These are phyloP conservation scores for Telfairia occidentalis DNA, from an alignment of 331 rosid species.

Conservation along the genomic window DNA sequence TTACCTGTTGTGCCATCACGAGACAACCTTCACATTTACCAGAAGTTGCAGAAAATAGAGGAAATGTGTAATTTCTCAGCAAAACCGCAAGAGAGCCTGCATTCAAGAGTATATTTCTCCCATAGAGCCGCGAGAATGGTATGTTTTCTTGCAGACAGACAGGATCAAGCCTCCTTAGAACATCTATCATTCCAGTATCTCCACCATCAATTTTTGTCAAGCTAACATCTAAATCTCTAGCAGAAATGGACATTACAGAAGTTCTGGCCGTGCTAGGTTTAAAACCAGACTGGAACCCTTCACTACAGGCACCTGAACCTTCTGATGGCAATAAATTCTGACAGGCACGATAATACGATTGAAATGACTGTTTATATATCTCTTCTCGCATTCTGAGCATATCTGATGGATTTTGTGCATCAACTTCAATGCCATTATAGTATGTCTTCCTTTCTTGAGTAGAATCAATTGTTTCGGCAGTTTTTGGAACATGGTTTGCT, in stretches of 20 bases:
- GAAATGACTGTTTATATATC: constrained; percentile 63
- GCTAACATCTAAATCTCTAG: constrained; percentile 60
- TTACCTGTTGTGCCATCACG: constrained; percentile 94
- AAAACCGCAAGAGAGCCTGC: constrained; percentile 59
- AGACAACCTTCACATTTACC: constrained; percentile 81
- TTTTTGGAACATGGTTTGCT: constrained; percentile 40
- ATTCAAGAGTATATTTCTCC: constrained; percentile 61
- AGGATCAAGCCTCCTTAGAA: constrained; percentile 83
- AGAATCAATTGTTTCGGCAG: constrained; percentile 39
- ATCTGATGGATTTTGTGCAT: constrained; percentile 49
- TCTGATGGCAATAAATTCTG: constrained; percentile 53
- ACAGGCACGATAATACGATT: constrained; percentile 80
- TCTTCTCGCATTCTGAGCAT: constrained; percentile 51
- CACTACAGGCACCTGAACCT: constrained; percentile 82
- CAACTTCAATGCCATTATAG: constrained; percentile 59
- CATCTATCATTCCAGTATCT: constrained; percentile 77
- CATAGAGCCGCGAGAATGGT: constrained; percentile 91
- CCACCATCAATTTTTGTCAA: constrained; percentile 88
- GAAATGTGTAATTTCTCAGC: constrained; percentile 72
- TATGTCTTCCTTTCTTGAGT: constrained; percentile 43
- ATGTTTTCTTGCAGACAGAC: constrained; percentile 58
- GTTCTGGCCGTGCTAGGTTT: constrained; percentile 67
- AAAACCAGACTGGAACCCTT: constrained; percentile 88
- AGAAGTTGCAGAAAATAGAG: constrained; percentile 68
- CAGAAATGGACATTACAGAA: constrained; percentile 75